Base-by-base conservation (phyloP, 1,284 basidiomycete species). In the Marasmius fiardii region DNA sequence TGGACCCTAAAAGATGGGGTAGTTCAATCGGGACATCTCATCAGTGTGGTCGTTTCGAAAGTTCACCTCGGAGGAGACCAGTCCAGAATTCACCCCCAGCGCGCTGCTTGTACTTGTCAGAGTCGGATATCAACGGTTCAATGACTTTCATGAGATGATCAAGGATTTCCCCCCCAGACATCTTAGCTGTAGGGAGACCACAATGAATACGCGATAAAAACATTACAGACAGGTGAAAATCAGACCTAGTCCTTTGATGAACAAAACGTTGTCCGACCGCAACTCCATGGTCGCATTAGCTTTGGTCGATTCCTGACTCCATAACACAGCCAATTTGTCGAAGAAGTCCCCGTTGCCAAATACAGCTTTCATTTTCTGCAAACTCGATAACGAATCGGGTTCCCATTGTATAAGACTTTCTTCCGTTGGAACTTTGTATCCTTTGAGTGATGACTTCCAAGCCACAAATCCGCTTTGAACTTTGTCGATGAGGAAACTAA, bases 21-120 rank as follows among this genome's bases (percentile, higher is more conserved):
- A 34, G 28, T n/a, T 10, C 2, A 26, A 12, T n/a, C n/a, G 12
- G 16, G 11, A 26, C 5, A 28, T 6, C 20, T 31, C 5, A 10
- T 4, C 28, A 31, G 10, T 31, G 28, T 31, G 28, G 10, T 31
- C 28, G 5, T 31, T 31, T 10, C 28, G 28, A 31, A 31, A 35
- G 53, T 68, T 57, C 64, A 86, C 86, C 86, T 61, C 85, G 79
- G 51, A 90, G 68, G 49, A 91, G 66, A 43, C 95, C 95, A 45
- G 85, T 81, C 35, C 98, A 68, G 31, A 97, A 74, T 75, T 99
- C 96, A 51, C 90, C 92, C 6, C 90, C 89, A 21, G 93, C 93
- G 31, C 95, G 83, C 67, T 96, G 95, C 71, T 93, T 92, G 76
- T 93, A 96, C 56, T 93, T 90, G 67, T 98, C 92, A 37, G 80